Evolutionary conservation across 805 yeast species (phyloP).

Genomic region (Candida silvicultrix): DNA sequence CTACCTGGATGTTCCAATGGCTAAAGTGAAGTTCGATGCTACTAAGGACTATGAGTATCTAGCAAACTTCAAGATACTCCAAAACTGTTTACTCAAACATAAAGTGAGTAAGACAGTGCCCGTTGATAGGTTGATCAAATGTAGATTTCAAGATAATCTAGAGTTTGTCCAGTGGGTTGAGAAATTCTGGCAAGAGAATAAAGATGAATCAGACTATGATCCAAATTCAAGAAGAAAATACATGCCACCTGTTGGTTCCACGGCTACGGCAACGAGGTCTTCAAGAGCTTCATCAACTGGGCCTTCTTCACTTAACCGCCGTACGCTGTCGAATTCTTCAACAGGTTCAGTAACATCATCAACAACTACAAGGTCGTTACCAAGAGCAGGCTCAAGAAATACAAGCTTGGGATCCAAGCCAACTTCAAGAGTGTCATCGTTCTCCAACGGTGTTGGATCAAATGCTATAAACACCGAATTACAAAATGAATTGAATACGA

Average conservation of each 20-base stretch:
- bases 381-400: slow-evolving; percentile 10
- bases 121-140: slow-evolving; percentile 76
- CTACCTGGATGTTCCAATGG: slow-evolving; percentile 76
- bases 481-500: slow-evolving; percentile 42
- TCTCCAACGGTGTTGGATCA: slow-evolving; percentile 5
- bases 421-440: slow-evolving; percentile 21
- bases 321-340: slow-evolving; percentile 9
- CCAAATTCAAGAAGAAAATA: slow-evolving; percentile 50
- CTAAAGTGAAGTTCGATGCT: slow-evolving; percentile 66
- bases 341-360: background rate
- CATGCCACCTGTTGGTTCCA: slow-evolving; percentile 10
- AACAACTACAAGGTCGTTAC: background rate
- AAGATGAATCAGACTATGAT: slow-evolving; percentile 66
- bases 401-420: slow-evolving; percentile 10
- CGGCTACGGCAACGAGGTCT: slow-evolving; percentile 1
- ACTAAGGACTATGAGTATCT: slow-evolving; percentile 69
- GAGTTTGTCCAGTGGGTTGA: slow-evolving; percentile 93
- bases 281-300: slow-evolving; percentile 2
- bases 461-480: slow-evolving; percentile 22
- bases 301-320: slow-evolving; percentile 4
- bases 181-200: slow-evolving; percentile 72
- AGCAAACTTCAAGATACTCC: slow-evolving; percentile 80
- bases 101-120: slow-evolving; percentile 68
- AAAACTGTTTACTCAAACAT: slow-evolving; percentile 69
- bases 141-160: slow-evolving; percentile 88